Evolutionary conservation across 176 grass and related monocot species (phyloP), one percentile per base, ranked within the genome.

Genomic region (Eleusine coracana): DNA sequence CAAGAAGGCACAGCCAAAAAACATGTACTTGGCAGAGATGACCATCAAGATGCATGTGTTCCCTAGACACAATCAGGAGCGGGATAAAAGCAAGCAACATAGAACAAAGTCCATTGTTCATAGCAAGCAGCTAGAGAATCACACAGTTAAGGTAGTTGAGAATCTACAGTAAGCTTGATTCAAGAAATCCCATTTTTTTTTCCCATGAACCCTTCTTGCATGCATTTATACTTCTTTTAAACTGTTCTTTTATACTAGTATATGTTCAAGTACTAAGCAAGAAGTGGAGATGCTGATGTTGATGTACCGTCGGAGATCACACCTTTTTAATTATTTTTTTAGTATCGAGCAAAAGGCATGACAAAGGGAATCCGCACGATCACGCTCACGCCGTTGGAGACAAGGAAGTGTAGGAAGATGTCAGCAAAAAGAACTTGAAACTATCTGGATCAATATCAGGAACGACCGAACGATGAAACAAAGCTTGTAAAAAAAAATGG

Each of bases 321-420:
- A 45, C 14, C 45, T 67, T 78, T 82, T 86, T 9, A 13, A 4
- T 56, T 68, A 5, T 59, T 49, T 40, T 42, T 29, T 68, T 49
- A 38, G 37, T 74, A 61, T 68, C 16, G 55, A 59, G 39, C 4
- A 70, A 78, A 86, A 18, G 79, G 73, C 6, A 36, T 52, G 73
- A 36, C 79, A 73, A 78, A 78, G 23, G 80, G 51, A 83, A 83
- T 83, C 70, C 79, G 13, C 79, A 82, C 88, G 84, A 86, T 68
- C 74, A 39, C 61, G 1, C 60, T 74, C 60, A 69, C 31, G 31
- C 31, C 31, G 31, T 34, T 70, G 42, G 64, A 69, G 42, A 83
- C 84, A 90, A 73, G 79, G 72, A 63, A 73, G 74, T 38, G 41
- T 75, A 74, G 49, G 60, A 74, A 84, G 50, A 75, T 90, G 70